Evolutionary conservation across 2,329 filamentous ascomycete species (phyloP), one percentile per base, ranked within the genome.

Genomic region (Colletotrichum simmondsii): DNA sequence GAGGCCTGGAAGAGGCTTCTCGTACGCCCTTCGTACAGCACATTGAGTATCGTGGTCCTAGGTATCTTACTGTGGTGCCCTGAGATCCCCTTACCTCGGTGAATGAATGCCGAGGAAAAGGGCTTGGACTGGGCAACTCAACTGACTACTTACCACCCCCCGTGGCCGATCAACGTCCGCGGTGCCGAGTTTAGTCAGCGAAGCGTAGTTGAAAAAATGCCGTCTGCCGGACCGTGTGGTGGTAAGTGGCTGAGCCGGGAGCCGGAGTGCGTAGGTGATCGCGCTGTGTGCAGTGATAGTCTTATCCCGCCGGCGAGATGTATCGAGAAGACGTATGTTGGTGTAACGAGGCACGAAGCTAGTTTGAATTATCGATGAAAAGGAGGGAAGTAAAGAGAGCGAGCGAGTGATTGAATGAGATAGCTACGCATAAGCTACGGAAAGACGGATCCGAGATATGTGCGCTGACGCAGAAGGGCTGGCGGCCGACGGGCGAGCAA

Each of bases 401-500:
- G 11, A 35, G 14, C 2, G 10, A 32, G 30, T 10, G 52, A 14
- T 16, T 32, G n/a, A 22, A 49, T 14, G 35, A 16, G 35, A 54
- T 22, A 54, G 10, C 3, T 28, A 28, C 42, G 24, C 37, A 1
- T 2, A 5, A 26, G 53, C 14, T 11, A 49, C 56, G 42, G 26
- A 22, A 7, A 37, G 42, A 26, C 58, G 30, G 22, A 10, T 32
- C 22, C 19, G 56, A 54, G 65, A 62, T 63, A 71, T 71, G 62
- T 56, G 63, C 46, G 68, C 68, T 71, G 68, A 71, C 62, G 68
- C 54, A 66, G 22, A 46, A 24, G 19, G 42, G 11, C 42, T 14
- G 32, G 4, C 24, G 28, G 26, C 24, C 32, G 8, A n/a, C 7
- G 35, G 12, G 2, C 56, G 46, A 26, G 19, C 28, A 49, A 10